Evolutionary conservation across 257 asterid species (phyloP), one percentile per base, ranked within the genome.

Genomic region (Solanum tarijense): DNA sequence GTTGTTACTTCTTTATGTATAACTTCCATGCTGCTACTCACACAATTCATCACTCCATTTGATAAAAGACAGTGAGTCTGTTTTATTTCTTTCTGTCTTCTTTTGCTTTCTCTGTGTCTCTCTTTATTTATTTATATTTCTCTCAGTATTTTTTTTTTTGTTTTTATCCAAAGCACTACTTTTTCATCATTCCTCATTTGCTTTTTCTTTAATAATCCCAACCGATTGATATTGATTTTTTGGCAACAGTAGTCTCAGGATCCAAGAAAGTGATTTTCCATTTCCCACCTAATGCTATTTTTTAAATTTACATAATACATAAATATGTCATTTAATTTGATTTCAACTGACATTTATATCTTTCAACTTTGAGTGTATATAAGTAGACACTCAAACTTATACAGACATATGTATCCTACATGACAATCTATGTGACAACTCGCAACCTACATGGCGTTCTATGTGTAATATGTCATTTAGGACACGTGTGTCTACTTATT

Each of bases 151-250:
- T 86, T 34, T 5, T 1, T 0, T 90, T 85, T 62, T 87, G 41
- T 72, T 72, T 72, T 32, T 74, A 86, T 90, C 85, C 9, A 82
- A 21, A 12, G 32, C 43, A 48, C 18, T 66, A 89, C 94, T 93
- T 93, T 81, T 92, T 93, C 94, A 95, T 94, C 92, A 93, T 94
- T 93, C 93, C 58, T 92, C 90, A 88, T 89, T 87, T 87, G 89
- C 93, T 89, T 94, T 93, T 92, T 90, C 93, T 90, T 93, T 92
- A 92, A 92, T 88, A 89, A 93, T 88, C 82, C 88, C 89, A 84
- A 83, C 90, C 84, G 83, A 87, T 62, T 87, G 62, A 68, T 87
- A 86, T 79, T 46, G n/a, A 62, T 82, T 87, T 88, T 93, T 78
- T 87, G 89, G 84, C 76, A 88, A 73, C 88, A 43, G 27, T 79